Evolutionary conservation across 108 stramenopile species (phyloP), one percentile per base, ranked within the genome.

Genomic region (Mayamaea pseudoterrestris): DNA sequence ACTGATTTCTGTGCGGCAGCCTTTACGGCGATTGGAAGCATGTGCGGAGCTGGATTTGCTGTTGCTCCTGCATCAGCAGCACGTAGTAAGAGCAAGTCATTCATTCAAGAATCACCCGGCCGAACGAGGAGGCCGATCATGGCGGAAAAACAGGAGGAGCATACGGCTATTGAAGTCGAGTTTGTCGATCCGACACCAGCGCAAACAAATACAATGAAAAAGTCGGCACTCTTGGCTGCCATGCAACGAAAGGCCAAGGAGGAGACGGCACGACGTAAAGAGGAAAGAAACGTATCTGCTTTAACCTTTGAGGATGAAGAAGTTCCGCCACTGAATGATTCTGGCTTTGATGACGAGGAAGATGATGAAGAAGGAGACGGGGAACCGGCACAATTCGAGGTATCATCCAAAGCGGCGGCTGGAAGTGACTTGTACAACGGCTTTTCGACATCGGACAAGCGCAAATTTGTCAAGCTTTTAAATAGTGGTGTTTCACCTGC

Each of bases 391-490:
- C n/a, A n/a, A n/a, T n/a, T n/a, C n/a, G n/a, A n/a, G n/a, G n/a
- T n/a, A n/a, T n/a, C n/a, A n/a, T n/a, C n/a, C n/a, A n/a, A n/a
- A n/a, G n/a, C n/a, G n/a, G n/a, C n/a, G n/a, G n/a, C n/a, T n/a
- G n/a, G n/a, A n/a, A 71, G 73, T 27, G 63, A 67, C 56, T 27
- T 59, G 0, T 88, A 88, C 57, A 60, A 55, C 36, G 70, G 43
- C 35, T 78, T 83, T 44, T 71, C 34, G 47, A 59, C 70, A 3
- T 27, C 64, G 16, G 80, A 88, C 43, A 88, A 88, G 48, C 64
- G 81, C 3, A 71, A 76, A 45, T 88, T 88, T 40, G 54, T 88
- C 46, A 68, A 69, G 21, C 59, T 83, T 22, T 63, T 88, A 40
- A 83, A 78, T 53, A 54, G 45, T 3, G 81, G 81, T 13, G 55